Evolutionary conservation across 257 asterid species (phyloP).

Genomic region (Fraxinus pennsylvanica): DNA sequence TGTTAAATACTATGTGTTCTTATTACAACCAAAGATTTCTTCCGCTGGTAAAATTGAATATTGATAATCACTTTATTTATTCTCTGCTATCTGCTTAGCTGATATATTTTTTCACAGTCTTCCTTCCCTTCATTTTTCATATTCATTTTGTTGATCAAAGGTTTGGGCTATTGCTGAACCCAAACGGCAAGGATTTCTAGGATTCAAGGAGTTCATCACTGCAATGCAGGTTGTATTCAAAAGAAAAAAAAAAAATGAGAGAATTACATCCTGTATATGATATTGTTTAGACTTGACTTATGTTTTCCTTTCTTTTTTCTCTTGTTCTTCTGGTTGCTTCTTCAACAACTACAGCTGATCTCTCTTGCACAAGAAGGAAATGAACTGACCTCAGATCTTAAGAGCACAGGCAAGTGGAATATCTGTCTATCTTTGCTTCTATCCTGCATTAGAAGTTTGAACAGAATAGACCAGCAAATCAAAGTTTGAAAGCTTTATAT

Average conservation of each 20-base stretch:
- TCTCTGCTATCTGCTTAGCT: slow-evolving; percentile 9
- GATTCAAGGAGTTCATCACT: slow-evolving; percentile 71
- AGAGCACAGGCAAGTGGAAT: slow-evolving; percentile 51
- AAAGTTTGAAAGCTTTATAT: background rate
- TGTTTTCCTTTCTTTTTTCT: background rate
- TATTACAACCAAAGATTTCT: background rate
- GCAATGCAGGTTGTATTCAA: slow-evolving; percentile 79
- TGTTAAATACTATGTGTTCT: background rate
- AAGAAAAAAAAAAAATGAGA: background rate
- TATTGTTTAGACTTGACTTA: slow-evolving; percentile 16
- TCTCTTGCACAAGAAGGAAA: slow-evolving; percentile 86
- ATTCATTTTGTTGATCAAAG: slow-evolving; percentile 40
- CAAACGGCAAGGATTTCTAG: slow-evolving; percentile 84
- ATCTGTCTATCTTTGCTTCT: slow-evolving; percentile 3
- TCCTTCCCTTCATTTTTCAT: background rate
- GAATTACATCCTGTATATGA: background rate
- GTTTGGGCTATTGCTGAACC: slow-evolving; percentile 95
- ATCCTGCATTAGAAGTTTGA: background rate
- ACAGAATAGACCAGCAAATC: background rate
- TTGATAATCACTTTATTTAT: background rate
- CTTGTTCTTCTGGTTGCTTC: slow-evolving; percentile 11
- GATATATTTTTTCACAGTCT: background rate
- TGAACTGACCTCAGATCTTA: slow-evolving; percentile 53
- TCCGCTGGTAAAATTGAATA: background rate
- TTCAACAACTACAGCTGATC: slow-evolving; percentile 51